Percentiles rank a stretch among this genome's conserved stretches.
phyloP scores from a whole-genome alignment of 1,139 yeast genomes.

The Pichia inconspicua region DNA sequence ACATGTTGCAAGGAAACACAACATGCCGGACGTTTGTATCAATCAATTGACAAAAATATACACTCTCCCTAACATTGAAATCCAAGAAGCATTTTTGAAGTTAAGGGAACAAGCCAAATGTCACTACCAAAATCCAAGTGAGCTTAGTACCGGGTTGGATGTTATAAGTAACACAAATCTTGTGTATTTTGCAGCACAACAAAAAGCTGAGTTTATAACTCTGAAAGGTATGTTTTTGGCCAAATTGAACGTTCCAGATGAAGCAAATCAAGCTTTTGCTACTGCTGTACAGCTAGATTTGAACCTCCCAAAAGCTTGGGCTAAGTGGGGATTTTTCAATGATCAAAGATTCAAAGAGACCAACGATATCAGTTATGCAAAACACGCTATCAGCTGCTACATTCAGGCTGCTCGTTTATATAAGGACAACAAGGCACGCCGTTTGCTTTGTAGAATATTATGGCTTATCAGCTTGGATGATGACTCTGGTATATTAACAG shows the following conservation, averaged over 20 bases:
- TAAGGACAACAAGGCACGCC: slow-evolving; percentile 86
- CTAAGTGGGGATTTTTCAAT: slow-evolving; percentile 97
- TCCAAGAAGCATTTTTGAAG: slow-evolving; percentile 94
- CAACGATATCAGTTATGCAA: slow-evolving; percentile 75
- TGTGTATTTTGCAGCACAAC: slow-evolving; percentile 93
- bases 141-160: slow-evolving; percentile 88
- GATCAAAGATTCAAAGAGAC: slow-evolving; percentile 82
- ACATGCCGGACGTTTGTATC: slow-evolving; percentile 94
- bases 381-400: slow-evolving; percentile 91
- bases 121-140: slow-evolving; percentile 83
- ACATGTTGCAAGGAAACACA: slow-evolving; percentile 94
- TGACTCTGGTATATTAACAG: slow-evolving; percentile 67
- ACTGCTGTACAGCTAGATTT: slow-evolving; percentile 95
- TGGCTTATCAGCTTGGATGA: slow-evolving; percentile 95
- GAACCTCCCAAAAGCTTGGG: slow-evolving; percentile 97
- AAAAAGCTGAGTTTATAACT: slow-evolving; percentile 95
- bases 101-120: slow-evolving; percentile 96
- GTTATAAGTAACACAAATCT: slow-evolving; percentile 93
- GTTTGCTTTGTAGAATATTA: slow-evolving; percentile 76
- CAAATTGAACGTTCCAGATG: slow-evolving; percentile 80
- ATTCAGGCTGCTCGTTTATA: slow-evolving; percentile 95
- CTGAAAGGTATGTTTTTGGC: slow-evolving; percentile 97
- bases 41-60: slow-evolving; percentile 89
- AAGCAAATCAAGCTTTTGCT: slow-evolving; percentile 96
- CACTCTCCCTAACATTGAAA: slow-evolving; percentile 93